Base-by-base conservation (phyloP, 148 eudicot genomes). In the Linanthus parryae region DNA sequence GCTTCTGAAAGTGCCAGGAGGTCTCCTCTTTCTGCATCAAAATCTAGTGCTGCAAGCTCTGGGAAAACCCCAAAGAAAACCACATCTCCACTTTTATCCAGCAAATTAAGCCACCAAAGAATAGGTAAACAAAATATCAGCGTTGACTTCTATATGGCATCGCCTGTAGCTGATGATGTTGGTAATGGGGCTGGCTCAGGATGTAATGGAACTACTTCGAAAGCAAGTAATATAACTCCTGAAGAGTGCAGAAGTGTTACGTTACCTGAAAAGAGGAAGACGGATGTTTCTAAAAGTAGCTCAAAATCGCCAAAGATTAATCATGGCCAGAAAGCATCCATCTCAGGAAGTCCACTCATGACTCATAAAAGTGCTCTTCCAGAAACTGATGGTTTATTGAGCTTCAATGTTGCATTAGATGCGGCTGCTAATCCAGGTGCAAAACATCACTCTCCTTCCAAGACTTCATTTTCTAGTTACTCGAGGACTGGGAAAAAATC, bases 221-320 rank as follows among this genome's bases (percentile, higher is more conserved):
- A 33, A 23, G 46, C 39, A 57, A 28, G 28, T 53, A 28, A 14
- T 11, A 41, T 31, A 7, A 21, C 3, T 29, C 40, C 46, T 47
- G 73, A 58, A 41, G 64, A 53, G 39, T 71, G 33, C 18, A 43
- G 54, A 51, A 57, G 48, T 59, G 29, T 40, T 51, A 19, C 19
- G 2, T 42, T 45, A 34, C 54, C 60, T 38, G 63, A 44, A 24
- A 91, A 81, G 74, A 79, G 84, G 63, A 75, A 66, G 64, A 46
- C 57, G 42, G 81, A 63, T 66, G 50, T 57, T 34, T 73, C 84
- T 61, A 52, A 18, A 26, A 34, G 52, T 24, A 70, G 66, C 56
- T 48, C 78, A 26, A 75, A 75, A 62, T 72, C 66, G 30, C 73
- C 17, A 45, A 84, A 62, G 46, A 39, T 46, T 41, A 58, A 40